Evolutionary conservation across 2,329 filamentous ascomycete genomes (phyloP), one percentile per base, ranked within the genome.

Genomic region (Nemania abortiva): DNA sequence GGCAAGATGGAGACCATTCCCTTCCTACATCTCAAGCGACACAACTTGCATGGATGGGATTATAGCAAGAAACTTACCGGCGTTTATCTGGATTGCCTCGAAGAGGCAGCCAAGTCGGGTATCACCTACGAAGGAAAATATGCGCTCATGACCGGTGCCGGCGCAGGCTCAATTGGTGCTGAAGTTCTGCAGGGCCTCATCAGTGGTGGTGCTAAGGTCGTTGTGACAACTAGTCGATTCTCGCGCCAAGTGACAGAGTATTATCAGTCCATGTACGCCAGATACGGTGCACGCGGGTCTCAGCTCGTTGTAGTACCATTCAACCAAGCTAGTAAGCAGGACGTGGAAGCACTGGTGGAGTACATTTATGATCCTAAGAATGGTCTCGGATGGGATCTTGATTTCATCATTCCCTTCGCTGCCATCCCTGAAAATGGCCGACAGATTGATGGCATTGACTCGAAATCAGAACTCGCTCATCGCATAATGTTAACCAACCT

Each of bases 401-500:
- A 99, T 83, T 97, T 91, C 80, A 91, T 99, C 71, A 89, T 99
- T 73, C 96, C 96, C 13, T 99, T 99, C 80, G 96, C 96, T 71
- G 96, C 96, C 77, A 99, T 99, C 73, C 94, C 97, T 0, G 96
- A 98, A 84, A 97, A 97, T 75, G 96, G 97, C 62, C 95, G 96
- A 72, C 95, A 99, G 82, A 98, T 99, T 70, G 96, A 99, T 79
- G 91, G 87, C 79, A 95, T 99, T 73, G 97, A 99, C 82, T 98
- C 95, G 72, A 97, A 96, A 83, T 98, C 96, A 15, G 96, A 99
- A 84, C 90, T 99, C 72, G 96, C 96, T 74, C 96, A 99, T 82
- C 93, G 96, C 73, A 98, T 99, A 85, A 98, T 99, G 96, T 86
- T 99, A 81, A 99, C 96, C 77, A 99, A 99, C 82, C 87, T 99